Percentiles rank a stretch among this genome's conserved stretches.
These are phyloP conservation scores for Dioscorea dumetorum DNA, from an alignment of 106 monocot species.

Conservation along the genomic window DNA sequence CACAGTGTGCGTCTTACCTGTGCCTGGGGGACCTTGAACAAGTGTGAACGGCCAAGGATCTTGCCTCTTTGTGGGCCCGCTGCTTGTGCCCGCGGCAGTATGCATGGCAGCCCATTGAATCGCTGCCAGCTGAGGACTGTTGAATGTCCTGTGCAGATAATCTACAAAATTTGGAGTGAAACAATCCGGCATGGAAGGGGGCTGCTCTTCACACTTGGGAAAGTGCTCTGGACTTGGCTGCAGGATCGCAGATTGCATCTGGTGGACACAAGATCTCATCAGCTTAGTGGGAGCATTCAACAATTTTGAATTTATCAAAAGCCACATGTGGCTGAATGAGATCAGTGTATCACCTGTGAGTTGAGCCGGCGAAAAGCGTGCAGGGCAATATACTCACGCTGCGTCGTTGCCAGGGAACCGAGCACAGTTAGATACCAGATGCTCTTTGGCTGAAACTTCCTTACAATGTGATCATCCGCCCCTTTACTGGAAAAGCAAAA, in stretches of 20 bases:
- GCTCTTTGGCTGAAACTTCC: constrained; percentile 69
- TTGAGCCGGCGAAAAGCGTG: constrained; percentile 94
- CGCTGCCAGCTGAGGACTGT: constrained; percentile 78
- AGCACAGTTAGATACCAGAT: constrained; percentile 89
- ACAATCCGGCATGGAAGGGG: constrained; percentile 91
- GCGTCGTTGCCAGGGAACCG: constrained; percentile 91
- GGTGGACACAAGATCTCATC: constrained; percentile 1
- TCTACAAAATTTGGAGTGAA: constrained; percentile 89
- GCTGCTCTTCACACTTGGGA: constrained; percentile 86
- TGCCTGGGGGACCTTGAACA: constrained; percentile 97
- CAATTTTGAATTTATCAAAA: neutral
- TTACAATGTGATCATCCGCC: constrained; percentile 57
- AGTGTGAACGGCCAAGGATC: constrained; percentile 99
- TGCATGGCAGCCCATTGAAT: constrained; percentile 99
- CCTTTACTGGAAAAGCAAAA: constrained; percentile 39
- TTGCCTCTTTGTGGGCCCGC: constrained; percentile 45
- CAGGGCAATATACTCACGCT: constrained; percentile 81
- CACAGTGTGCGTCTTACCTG: constrained; percentile 96
- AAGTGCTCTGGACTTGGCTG: constrained; percentile 92
- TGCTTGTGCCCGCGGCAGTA: constrained; percentile 81
- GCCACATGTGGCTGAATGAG: neutral
- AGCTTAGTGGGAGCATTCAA: neutral
- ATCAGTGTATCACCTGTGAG: constrained; percentile 42
- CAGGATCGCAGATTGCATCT: constrained; percentile 98
- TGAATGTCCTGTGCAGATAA: constrained; percentile 78